Conservation (phyloP, 2,329 filamentous ascomycete species). For the Cyphellophora europaea region DNA sequence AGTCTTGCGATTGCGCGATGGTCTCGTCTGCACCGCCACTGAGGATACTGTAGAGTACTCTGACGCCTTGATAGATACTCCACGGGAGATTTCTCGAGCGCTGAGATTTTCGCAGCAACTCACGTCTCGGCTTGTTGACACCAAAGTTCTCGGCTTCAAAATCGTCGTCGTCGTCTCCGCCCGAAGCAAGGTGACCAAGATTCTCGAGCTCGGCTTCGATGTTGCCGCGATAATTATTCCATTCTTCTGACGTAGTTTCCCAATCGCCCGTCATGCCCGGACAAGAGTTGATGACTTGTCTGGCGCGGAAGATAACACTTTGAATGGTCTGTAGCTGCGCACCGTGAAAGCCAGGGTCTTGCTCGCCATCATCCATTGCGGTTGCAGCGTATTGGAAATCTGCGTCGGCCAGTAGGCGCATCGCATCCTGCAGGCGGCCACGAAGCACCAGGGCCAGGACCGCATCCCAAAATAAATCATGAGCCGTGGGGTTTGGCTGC, state of each 20-base stretch:
- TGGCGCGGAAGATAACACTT: constrained; percentile 58
- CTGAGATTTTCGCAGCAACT: not conserved
- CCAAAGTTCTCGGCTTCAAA: constrained; percentile 42
- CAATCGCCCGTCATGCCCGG: constrained; percentile 62
- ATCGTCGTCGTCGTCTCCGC: constrained; percentile 45
- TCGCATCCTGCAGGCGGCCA: constrained; percentile 59
- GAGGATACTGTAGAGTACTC: constrained; percentile 70
- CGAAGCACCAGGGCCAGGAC: constrained; percentile 67
- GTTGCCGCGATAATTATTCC: constrained; percentile 73
- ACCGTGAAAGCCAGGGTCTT: constrained; percentile 61
- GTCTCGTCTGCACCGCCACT: constrained; percentile 69
- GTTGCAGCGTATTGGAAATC: constrained; percentile 69
- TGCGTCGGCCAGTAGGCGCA: constrained; percentile 61
- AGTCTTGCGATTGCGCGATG: constrained; percentile 70
- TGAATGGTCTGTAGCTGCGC: constrained; percentile 70
- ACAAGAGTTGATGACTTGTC: constrained; percentile 61
- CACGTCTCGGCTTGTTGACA: constrained; percentile 18
- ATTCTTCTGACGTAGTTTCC: constrained; percentile 73
- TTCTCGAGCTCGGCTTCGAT: constrained; percentile 60
- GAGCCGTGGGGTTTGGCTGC: constrained; percentile 64
- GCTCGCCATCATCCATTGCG: constrained; percentile 52
- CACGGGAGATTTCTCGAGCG: constrained; percentile 12
- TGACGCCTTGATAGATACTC: constrained; percentile 70
- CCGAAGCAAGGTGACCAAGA: constrained; percentile 71
- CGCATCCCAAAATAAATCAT: constrained; percentile 75